phyloP scores from a whole-genome alignment of 1,284 basidiomycete species.

The Tilletia indica region DNA sequence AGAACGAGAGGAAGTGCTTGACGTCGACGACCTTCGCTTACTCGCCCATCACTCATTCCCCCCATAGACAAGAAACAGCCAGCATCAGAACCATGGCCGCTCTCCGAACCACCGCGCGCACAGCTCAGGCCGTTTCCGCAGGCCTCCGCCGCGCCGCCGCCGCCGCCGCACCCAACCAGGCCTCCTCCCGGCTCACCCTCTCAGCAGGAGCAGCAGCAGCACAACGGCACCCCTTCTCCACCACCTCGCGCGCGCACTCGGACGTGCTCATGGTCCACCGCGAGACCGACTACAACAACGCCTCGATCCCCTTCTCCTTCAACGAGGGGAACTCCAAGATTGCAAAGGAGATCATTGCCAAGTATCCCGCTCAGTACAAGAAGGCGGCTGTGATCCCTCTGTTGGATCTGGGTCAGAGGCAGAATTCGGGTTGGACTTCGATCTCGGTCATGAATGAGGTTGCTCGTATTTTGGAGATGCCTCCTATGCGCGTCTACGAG shows the following conservation, averaged over 20 bases:
- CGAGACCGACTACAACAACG: slow-evolving; percentile 78
- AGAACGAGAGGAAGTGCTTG: too few species aligned
- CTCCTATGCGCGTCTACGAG: slow-evolving; percentile 98
- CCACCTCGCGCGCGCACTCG: slow-evolving; percentile 35
- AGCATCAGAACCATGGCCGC: slow-evolving; percentile 28
- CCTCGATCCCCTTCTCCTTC: slow-evolving; percentile 82
- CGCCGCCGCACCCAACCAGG: slow-evolving; percentile 18
- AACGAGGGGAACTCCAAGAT: slow-evolving; percentile 75
- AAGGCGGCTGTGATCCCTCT: slow-evolving; percentile 92
- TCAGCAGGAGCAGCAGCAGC: slow-evolving; percentile 21
- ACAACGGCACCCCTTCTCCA: slow-evolving; percentile 31
- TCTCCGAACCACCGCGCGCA: slow-evolving; percentile 34
- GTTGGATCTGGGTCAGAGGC: slow-evolving; percentile 91
- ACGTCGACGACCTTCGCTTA: not conserved
- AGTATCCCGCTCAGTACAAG: slow-evolving; percentile 95
- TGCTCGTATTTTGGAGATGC: slow-evolving; percentile 82
- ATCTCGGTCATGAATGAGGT: slow-evolving; percentile 99
- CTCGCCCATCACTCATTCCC: not conserved
- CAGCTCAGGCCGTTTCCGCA: not conserved
- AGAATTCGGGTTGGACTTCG: slow-evolving; percentile 98
- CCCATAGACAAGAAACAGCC: not conserved
- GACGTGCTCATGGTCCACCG: slow-evolving; percentile 65
- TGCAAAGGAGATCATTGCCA: slow-evolving; percentile 83
- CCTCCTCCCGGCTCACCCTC: slow-evolving; percentile 18
- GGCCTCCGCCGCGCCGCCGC: not conserved